Evolutionary conservation across 768 basidiomycete species (phyloP).

Genomic region (Mycena crocata): DNA sequence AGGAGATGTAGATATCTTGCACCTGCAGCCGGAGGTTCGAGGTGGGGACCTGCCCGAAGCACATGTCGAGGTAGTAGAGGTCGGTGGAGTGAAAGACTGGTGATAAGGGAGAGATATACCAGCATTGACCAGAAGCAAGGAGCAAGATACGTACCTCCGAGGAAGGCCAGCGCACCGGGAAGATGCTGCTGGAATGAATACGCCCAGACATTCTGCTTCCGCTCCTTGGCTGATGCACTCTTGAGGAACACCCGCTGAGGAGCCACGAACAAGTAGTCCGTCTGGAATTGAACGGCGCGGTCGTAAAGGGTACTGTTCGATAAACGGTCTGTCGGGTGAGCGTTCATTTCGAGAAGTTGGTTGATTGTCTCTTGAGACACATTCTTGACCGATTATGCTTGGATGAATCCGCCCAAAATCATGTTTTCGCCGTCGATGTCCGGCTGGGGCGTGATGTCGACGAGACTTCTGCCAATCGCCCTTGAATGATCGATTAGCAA

Average conservation of each 20-base stretch:
- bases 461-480: conserved; percentile 1
- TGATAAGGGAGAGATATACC: no score
- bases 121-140: neutral
- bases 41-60: no score
- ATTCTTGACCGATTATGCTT: neutral
- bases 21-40: neutral
- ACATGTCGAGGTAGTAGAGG: conserved; percentile 16
- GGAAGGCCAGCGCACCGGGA: neutral
- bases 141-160: neutral
- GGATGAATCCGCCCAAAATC: conserved; percentile 2
- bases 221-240: no score
- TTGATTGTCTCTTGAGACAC: neutral
- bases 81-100: conserved; percentile 4
- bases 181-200: no score
- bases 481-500: neutral
- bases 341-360: conserved; percentile 10
- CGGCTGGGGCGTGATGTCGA: conserved; percentile 11
- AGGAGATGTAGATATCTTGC: conserved; percentile 17
- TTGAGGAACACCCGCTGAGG: no score
- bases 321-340: conserved; percentile 6
- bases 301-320: conserved; percentile 13
- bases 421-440: neutral
- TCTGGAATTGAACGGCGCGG: conserved; percentile 15
- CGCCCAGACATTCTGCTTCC: no score
- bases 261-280: no score